Conservation (phyloP, 768 basidiomycete species). For the Trametes cubensis region DNA sequence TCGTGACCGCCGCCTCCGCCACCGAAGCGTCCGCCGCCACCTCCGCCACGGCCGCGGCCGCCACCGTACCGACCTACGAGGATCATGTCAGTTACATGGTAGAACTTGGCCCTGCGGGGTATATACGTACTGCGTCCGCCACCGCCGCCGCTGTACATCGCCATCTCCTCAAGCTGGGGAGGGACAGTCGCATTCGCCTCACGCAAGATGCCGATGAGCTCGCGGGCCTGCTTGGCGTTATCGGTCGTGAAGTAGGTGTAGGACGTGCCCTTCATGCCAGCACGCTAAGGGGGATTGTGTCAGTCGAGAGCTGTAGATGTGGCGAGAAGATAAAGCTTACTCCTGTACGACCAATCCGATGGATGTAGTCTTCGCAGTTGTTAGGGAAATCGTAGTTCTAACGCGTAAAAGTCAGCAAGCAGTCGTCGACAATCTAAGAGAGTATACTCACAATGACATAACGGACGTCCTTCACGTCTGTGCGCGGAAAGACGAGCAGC, state of each 20-base stretch:
- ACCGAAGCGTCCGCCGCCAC: slow-evolving; percentile 48
- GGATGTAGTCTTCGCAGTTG: slow-evolving; percentile 97
- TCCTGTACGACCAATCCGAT: slow-evolving; percentile 98
- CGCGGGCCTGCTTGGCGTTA: slow-evolving; percentile 92
- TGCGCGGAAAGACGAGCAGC: slow-evolving; percentile 38
- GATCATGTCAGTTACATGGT: slow-evolving; percentile 15
- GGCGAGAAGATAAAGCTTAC: slow-evolving; percentile 43
- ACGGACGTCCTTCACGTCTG: slow-evolving; percentile 99
- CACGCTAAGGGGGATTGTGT: slow-evolving; percentile 56
- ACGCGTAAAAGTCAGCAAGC: neutral
- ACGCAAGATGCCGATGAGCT: slow-evolving; percentile 81
- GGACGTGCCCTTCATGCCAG: slow-evolving; percentile 87
- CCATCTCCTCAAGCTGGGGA: slow-evolving; percentile 92
- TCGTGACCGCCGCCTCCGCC: slow-evolving; percentile 46
- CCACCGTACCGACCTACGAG: slow-evolving; percentile 61
- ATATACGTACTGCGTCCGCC: slow-evolving; percentile 67
- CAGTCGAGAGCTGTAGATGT: neutral
- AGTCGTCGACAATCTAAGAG: neutral
- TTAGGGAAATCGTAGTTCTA: slow-evolving; percentile 98
- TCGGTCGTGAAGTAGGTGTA: slow-evolving; percentile 98
- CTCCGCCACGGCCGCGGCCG: slow-evolving; percentile 39
- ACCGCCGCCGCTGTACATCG: slow-evolving; percentile 80
- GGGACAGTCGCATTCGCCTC: slow-evolving; percentile 89
- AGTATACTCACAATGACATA: slow-evolving; percentile 92
- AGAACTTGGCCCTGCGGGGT: no score